Evolutionary conservation across 495 filamentous ascomycete genomes (phyloP).

Genomic region (Trichoderma erinaceum): DNA sequence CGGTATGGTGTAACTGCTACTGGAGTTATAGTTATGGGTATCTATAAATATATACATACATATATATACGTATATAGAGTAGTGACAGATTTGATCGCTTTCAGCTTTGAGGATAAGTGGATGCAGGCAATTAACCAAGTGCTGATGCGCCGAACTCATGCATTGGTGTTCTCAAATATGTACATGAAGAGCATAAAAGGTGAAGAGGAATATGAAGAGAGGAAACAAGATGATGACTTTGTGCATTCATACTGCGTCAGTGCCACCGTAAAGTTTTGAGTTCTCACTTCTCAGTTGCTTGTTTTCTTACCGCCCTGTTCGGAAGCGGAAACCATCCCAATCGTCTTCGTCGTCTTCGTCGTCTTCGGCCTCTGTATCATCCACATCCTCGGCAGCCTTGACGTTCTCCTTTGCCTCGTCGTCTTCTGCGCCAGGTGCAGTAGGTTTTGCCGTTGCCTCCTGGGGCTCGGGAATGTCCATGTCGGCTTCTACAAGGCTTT

Average conservation of each 20-base stretch:
- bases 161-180: background rate
- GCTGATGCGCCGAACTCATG: background rate
- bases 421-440: slow-evolving; percentile 7
- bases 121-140: slow-evolving; percentile 1
- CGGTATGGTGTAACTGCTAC: background rate
- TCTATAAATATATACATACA: no score
- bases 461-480: slow-evolving; percentile 26
- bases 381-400: slow-evolving; percentile 33
- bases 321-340: slow-evolving; percentile 68
- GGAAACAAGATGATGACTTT: background rate
- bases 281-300: background rate
- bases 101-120: background rate
- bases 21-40: no score
- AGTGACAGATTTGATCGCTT: background rate
- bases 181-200: background rate
- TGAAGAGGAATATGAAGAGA: background rate
- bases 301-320: slow-evolving; percentile 19
- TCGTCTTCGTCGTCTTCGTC: slow-evolving; percentile 54
- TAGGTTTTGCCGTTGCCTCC: slow-evolving; percentile 17
- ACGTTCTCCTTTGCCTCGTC: slow-evolving; percentile 33
- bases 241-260: background rate
- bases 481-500: slow-evolving; percentile 18
- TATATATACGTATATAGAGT: no score
- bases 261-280: background rate
- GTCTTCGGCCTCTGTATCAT: slow-evolving; percentile 47